A percentile compares a stretch with the other conserved stretches of the same genome.
phyloP scores from a whole-genome alignment of 768 basidiomycete genomes.

The Sporobolomyces pararoseus region DNA sequence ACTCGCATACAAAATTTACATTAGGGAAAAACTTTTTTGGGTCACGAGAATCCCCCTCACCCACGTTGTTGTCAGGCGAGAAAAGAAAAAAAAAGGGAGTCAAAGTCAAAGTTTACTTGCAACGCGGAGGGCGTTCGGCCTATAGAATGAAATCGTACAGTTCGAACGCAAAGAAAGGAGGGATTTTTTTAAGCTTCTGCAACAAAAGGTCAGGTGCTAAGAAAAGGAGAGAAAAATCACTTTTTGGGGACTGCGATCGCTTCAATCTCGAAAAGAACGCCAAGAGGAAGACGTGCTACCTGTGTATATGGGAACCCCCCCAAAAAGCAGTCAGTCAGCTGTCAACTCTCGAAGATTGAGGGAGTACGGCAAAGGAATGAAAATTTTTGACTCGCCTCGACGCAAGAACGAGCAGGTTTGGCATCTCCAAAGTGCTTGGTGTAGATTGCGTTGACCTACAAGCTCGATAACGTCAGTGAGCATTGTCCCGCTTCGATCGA shows the following conservation, averaged over 20 bases:
- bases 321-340: too few species aligned
- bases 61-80: not conserved
- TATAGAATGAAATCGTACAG: too few species aligned
- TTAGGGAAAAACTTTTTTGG: too few species aligned
- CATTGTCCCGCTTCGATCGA: too few species aligned
- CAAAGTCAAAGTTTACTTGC: too few species aligned
- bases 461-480: not conserved
- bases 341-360: constrained; percentile 25
- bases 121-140: too few species aligned
- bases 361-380: too few species aligned
- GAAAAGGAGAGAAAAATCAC: constrained; percentile 9
- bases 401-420: constrained; percentile 87
- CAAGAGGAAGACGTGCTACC: constrained; percentile 72
- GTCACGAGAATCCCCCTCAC: not conserved
- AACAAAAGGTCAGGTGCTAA: too few species aligned
- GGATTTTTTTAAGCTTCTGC: too few species aligned
- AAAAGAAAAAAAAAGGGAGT: not conserved
- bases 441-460: constrained; percentile 73
- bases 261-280: constrained; percentile 89
- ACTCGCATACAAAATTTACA: too few species aligned
- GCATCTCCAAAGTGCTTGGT: constrained; percentile 78
- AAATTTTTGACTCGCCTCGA: constrained; percentile 70
- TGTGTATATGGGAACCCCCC: too few species aligned
- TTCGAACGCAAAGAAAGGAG: too few species aligned
- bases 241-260: constrained; percentile 51